phyloP scores from a whole-genome alignment of 164 flowering plant species.

The Tinospora cordifolia region DNA sequence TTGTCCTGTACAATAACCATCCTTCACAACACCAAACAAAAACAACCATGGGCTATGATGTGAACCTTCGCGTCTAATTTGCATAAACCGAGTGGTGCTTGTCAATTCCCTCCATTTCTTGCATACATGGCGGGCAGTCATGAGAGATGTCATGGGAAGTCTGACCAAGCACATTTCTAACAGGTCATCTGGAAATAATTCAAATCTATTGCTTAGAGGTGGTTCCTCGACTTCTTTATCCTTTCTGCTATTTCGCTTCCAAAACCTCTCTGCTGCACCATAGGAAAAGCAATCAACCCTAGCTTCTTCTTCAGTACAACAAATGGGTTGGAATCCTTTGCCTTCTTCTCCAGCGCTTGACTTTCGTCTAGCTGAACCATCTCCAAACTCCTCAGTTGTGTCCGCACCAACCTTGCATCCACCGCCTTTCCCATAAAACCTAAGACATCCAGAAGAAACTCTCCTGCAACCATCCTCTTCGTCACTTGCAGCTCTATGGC shows the following conservation, averaged over 20 bases:
- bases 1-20: conserved; percentile 77
- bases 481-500: conserved; percentile 30
- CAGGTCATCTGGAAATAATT: conserved; percentile 78
- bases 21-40: conserved; percentile 76
- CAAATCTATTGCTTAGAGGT: conserved; percentile 24
- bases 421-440: conserved; percentile 65
- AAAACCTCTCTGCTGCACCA: conserved; percentile 60
- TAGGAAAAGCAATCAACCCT: conserved; percentile 74
- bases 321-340: conserved; percentile 37
- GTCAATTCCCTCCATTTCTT: conserved; percentile 78
- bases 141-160: conserved; percentile 70
- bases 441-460: conserved; percentile 58
- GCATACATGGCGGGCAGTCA: conserved; percentile 91
- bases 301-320: conserved; percentile 57
- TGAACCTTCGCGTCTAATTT: conserved; percentile 52
- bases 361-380: conserved; percentile 48
- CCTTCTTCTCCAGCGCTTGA: conserved; percentile 63
- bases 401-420: conserved; percentile 95
- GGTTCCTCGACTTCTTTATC: conserved; percentile 32
- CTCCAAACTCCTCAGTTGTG: conserved; percentile 55
- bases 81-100: conserved; percentile 56
- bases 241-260: conserved; percentile 56
- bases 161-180: conserved; percentile 88
- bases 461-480: conserved; percentile 48
- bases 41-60: conserved; percentile 80